Percentiles rank a stretch among this genome's conserved stretches.
phyloP scores from a whole-genome alignment of 331 rosid genomes.

The Dryas integrifolia region DNA sequence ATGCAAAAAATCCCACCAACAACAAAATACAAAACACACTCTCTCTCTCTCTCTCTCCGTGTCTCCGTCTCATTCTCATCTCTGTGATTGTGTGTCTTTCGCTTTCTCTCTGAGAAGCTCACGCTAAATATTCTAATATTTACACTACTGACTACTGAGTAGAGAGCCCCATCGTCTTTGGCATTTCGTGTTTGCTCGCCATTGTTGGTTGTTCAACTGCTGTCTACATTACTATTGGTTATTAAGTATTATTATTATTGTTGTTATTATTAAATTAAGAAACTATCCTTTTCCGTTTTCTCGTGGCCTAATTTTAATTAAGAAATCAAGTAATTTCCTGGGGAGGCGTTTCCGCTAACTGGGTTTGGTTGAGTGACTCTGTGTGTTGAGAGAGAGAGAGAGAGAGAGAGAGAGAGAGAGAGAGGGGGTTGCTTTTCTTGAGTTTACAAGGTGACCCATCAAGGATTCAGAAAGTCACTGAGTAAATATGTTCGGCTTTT shows the following conservation, averaged over 20 bases:
- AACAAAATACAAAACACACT: neutral
- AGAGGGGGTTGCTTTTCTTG: neutral
- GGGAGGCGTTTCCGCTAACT: slow-evolving; percentile 29
- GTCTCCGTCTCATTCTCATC: too few species aligned
- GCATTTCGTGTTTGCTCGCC: slow-evolving; percentile 48
- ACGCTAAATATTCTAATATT: slow-evolving; percentile 11
- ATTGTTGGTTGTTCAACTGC: slow-evolving; percentile 46
- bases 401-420: neutral
- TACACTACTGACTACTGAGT: neutral
- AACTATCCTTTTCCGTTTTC: neutral
- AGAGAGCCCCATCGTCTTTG: slow-evolving; percentile 16
- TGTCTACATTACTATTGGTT: slow-evolving; percentile 13
- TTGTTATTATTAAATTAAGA: neutral
- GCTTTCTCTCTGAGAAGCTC: neutral
- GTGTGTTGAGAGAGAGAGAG: too few species aligned
- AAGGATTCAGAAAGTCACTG: slow-evolving; percentile 39
- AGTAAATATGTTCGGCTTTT: neutral
- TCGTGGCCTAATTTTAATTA: neutral
- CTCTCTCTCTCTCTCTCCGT: neutral
- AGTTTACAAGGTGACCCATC: slow-evolving; percentile 33
- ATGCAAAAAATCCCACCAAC: slow-evolving; percentile 17
- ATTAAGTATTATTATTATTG: slow-evolving; percentile 20
- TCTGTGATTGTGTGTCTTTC: neutral
- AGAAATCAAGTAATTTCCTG: neutral
- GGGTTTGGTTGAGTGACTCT: slow-evolving; percentile 1